A percentile compares a stretch with the other conserved stretches of the same genome.
These are phyloP conservation scores for Heterobasidion irregulare DNA, from an alignment of 1,284 basidiomycete species.

Conservation along the genomic window DNA sequence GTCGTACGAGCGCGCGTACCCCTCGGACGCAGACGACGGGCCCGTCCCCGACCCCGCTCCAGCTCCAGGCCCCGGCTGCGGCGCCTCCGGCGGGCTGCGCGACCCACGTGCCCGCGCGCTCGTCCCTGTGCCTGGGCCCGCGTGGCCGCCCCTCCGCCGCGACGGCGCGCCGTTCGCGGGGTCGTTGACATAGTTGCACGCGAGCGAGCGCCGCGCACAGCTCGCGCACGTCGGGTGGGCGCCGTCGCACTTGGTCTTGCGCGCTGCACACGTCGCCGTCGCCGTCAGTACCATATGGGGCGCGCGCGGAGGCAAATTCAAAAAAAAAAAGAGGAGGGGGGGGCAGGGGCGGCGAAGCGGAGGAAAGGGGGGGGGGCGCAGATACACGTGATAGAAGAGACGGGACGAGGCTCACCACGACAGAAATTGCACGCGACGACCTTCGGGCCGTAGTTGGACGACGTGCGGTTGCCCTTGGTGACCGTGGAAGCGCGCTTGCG, in stretches of 20 bases:
- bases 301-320: neutral
- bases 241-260: conserved; percentile 79
- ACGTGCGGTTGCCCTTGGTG: conserved; percentile 33
- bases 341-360: neutral
- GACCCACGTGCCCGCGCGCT: conserved; percentile 7
- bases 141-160: conserved; percentile 6
- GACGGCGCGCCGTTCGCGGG: conserved; percentile 14
- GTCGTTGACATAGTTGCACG: conserved; percentile 75
- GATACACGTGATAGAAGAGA: neutral
- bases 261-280: conserved; percentile 44
- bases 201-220: conserved; percentile 61
- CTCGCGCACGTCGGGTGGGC: conserved; percentile 71
- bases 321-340: neutral
- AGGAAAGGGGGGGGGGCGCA: neutral
- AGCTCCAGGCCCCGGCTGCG: conserved; percentile 8
- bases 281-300: conserved; percentile 4
- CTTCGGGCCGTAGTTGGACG: conserved; percentile 67
- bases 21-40: neutral
- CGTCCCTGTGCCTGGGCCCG: neutral
- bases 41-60: neutral
- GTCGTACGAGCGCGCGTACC: conserved; percentile 3
- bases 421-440: conserved; percentile 80
- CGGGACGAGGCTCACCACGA: conserved; percentile 44
- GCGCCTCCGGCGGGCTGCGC: neutral
- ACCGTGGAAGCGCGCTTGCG: conserved; percentile 62